phyloP scores from a whole-genome alignment of 331 rosid species.

The Dryas integrifolia region DNA sequence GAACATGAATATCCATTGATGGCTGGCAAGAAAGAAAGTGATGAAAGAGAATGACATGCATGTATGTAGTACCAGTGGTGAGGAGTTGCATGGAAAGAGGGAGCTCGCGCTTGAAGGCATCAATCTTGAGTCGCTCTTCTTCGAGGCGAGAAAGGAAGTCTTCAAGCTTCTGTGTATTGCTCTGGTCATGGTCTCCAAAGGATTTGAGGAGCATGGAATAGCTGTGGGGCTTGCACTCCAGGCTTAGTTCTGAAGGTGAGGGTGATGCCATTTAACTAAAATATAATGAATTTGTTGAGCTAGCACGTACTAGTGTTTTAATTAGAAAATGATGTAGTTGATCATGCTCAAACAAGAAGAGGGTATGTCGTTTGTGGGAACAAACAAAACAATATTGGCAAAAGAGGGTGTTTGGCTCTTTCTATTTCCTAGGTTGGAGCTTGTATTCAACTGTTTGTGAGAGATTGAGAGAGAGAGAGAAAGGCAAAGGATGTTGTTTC shows the following conservation, averaged over 20 bases:
- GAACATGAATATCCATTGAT: constrained; percentile 8
- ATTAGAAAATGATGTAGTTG: constrained; percentile 5
- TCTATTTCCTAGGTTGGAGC: constrained; percentile 24
- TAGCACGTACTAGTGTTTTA: background rate
- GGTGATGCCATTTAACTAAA: constrained; percentile 19
- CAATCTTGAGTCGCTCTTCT: constrained; percentile 94
- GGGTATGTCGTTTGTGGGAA: constrained; percentile 39
- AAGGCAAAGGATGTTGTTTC: constrained; percentile 46
- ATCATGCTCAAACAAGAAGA: constrained; percentile 33
- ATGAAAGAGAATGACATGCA: too few relatives aligned
- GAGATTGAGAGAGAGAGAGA: constrained; percentile 33
- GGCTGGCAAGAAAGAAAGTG: background rate
- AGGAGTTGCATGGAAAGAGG: constrained; percentile 99
- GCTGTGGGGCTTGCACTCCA: constrained; percentile 75
- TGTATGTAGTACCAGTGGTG: constrained; percentile 56
- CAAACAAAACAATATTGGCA: constrained; percentile 43
- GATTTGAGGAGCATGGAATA: constrained; percentile 76
- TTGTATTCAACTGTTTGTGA: constrained; percentile 19
- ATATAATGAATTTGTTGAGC: background rate
- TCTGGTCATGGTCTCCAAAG: constrained; percentile 51
- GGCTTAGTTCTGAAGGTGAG: constrained; percentile 69
- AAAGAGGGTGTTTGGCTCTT: constrained; percentile 75
- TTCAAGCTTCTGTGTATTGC: constrained; percentile 56
- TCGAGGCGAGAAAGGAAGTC: constrained; percentile 76
- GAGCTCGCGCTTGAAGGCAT: constrained; percentile 98